Evolutionary conservation across 441 rosid genomes (phyloP).

Genomic region (Gossypium gossypioides): DNA sequence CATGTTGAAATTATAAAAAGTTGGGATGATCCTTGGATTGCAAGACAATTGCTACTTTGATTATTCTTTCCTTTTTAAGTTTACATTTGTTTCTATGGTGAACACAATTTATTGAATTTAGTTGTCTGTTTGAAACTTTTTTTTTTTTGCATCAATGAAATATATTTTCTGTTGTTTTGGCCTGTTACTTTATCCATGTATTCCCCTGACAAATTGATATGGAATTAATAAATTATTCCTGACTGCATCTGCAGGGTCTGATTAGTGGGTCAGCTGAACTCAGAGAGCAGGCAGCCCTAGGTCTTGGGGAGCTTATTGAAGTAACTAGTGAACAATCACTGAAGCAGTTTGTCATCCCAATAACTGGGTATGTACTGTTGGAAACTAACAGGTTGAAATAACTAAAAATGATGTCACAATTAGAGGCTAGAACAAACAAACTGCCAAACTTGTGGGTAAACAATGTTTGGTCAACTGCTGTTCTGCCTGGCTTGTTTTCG

Average conservation of each 20-base stretch:
- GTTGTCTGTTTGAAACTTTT: neutral
- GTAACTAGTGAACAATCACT: constrained; percentile 89
- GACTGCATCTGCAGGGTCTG: constrained; percentile 51
- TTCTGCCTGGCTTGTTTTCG: neutral
- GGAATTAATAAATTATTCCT: constrained; percentile 9
- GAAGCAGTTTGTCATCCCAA: constrained; percentile 86
- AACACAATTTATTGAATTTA: neutral
- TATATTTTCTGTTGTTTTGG: neutral
- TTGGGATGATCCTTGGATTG: neutral
- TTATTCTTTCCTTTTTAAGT: neutral
- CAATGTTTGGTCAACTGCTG: neutral
- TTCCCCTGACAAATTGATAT: neutral
- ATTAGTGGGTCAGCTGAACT: constrained; percentile 88
- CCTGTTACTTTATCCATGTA: neutral
- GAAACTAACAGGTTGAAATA: neutral
- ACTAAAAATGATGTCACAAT: neutral
- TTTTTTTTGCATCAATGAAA: neutral
- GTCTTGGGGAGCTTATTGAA: constrained; percentile 97
- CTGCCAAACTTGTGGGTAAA: neutral
- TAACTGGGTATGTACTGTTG: constrained; percentile 73
- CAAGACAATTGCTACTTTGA: neutral
- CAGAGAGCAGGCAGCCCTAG: constrained; percentile 97
- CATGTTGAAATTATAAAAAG: neutral
- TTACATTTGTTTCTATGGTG: neutral
- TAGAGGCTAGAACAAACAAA: neutral